Percentiles rank a stretch among this genome's conserved stretches.
These are phyloP conservation scores for Omphalea diandra DNA, from an alignment of 441 rosid species.

Conservation along the genomic window DNA sequence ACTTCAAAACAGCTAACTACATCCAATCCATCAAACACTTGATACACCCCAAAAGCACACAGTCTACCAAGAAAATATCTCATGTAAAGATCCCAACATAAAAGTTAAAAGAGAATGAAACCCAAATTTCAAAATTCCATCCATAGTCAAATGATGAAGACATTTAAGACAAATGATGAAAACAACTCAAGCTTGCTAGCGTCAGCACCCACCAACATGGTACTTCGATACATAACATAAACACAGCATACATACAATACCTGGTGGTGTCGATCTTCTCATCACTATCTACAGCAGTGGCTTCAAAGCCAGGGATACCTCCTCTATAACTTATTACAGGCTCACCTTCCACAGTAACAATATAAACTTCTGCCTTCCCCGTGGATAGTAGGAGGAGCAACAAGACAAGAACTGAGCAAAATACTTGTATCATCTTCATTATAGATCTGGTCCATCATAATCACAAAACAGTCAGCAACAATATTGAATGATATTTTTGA, in stretches of 20 bases:
- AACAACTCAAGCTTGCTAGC: background rate
- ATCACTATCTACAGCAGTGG: constrained; percentile 80
- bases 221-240: background rate
- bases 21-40: background rate
- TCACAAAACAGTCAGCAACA: constrained; percentile 10
- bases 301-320: constrained; percentile 83
- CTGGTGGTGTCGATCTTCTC: constrained; percentile 78
- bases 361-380: constrained; percentile 72
- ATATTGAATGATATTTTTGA: background rate
- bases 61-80: background rate
- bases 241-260: constrained; percentile 30
- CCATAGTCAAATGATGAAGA: background rate
- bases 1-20: background rate
- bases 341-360: constrained; percentile 88
- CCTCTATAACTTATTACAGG: constrained; percentile 87
- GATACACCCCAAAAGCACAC: background rate
- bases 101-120: background rate
- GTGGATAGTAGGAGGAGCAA: constrained; percentile 35
- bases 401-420: constrained; percentile 31
- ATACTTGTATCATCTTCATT: constrained; percentile 39
- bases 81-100: constrained; percentile 3
- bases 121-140: background rate
- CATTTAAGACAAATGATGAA: background rate
- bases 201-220: background rate
- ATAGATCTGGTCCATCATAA: constrained; percentile 40